These are phyloP conservation scores for Globisporangium lucens DNA, from an alignment of 352 stramenopile species.

Conservation along the genomic window DNA sequence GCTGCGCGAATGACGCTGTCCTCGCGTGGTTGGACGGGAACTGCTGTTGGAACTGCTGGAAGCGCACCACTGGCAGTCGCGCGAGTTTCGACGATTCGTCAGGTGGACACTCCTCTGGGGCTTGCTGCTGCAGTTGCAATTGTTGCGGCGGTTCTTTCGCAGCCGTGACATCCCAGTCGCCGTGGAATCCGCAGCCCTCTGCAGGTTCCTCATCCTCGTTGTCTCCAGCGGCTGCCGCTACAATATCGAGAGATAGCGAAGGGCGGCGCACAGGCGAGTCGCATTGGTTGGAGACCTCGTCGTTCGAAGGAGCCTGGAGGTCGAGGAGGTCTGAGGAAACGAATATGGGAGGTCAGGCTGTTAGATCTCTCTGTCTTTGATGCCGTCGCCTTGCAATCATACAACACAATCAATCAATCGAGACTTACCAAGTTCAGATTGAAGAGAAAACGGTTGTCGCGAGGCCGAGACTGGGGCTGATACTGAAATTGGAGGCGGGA, in stretches of 20 bases:
- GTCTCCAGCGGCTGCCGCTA: neutral
- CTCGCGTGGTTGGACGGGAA: slow-evolving; percentile 43
- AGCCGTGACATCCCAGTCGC: slow-evolving; percentile 17
- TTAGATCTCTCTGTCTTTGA: no score
- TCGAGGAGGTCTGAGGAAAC: slow-evolving; percentile 20
- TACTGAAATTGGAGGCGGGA: neutral
- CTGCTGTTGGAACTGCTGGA: slow-evolving; percentile 55
- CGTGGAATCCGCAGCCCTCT: neutral
- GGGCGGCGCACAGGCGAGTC: slow-evolving; percentile 26
- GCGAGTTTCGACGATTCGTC: slow-evolving; percentile 7
- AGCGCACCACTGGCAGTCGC: slow-evolving; percentile 20
- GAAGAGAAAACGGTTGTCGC: neutral
- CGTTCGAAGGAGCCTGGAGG: slow-evolving; percentile 18
- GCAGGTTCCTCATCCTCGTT: neutral
- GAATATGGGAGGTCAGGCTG: neutral
- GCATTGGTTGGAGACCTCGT: slow-evolving; percentile 47
- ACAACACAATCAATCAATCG: neutral
- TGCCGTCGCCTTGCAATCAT: neutral
- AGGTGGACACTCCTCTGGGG: slow-evolving; percentile 20
- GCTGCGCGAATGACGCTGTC: neutral
- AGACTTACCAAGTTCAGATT: slow-evolving; percentile 10
- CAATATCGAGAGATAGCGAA: neutral
- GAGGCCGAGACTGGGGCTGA: neutral
- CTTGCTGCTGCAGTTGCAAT: slow-evolving; percentile 5
- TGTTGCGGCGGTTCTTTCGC: neutral